Evolutionary conservation across 345 rosid species (phyloP), one percentile per base, ranked within the genome.

Genomic region (Angophora floribunda): DNA sequence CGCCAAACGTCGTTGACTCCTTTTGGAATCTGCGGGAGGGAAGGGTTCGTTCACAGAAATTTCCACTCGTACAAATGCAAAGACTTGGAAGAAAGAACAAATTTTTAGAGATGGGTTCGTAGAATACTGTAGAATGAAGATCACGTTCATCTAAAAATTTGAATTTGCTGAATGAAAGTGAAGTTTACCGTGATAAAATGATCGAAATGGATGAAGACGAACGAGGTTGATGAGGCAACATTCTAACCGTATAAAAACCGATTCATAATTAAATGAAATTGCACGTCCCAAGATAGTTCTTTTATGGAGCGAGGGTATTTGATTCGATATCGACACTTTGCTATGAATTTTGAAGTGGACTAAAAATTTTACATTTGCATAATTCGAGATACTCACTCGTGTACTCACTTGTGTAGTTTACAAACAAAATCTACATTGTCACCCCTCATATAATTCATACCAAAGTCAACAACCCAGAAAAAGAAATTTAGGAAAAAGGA

Each of bases 121-220:
- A 17, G 47, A 36, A 17, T 6, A 4, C 26, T 17, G 13, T 17
- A 32, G 17, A 17, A 4, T 36, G 47, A 70, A 70, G 82, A 17
- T 70, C 26, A 24, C 6, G 13, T 32, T 32, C 80, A 9, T 36
- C 9, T 36, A 15, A 32, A 32, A 4, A 15, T 17, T 36, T 9
- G 0, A 75, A 75, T 17, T 63, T 10, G 82, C 47, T 36, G 5
- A 19, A 70, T 8, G 26, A 36, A 70, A 19, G 26, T 21, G 3
- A 36, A 41, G 47, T 3, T 63, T 0, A 16, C 17, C 5, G 0
- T 6, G 12, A 5, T 9, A n/a, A n/a, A 13, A 13, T 63, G 17
- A 19, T 63, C 5, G 0, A 63, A 13, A 63, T 14, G 32, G 32
- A 61, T 12, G 16, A 28, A 63, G 19, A n/a, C 0, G 4, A 75